These are phyloP conservation scores for Pythium dissimile DNA, from an alignment of 352 stramenopile species.

Conservation along the genomic window DNA sequence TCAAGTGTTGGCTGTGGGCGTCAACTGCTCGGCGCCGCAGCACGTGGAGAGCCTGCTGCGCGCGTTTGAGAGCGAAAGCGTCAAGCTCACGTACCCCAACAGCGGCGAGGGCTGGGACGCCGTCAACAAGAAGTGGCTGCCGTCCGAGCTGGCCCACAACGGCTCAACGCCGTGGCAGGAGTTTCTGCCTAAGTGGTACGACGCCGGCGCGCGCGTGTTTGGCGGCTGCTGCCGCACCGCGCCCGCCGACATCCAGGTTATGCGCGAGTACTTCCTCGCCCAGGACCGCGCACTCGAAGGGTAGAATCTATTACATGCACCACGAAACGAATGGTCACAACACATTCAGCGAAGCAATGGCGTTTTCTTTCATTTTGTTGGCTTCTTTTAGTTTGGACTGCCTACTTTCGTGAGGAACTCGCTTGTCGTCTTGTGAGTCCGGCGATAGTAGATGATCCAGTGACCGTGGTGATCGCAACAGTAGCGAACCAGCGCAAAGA, in stretches of 20 bases:
- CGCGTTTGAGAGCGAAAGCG: slow-evolving; percentile 37
- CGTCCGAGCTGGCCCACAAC: slow-evolving; percentile 26
- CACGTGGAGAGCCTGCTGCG: slow-evolving; percentile 64
- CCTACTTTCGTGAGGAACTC: too few species aligned
- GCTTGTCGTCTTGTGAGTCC: too few species aligned
- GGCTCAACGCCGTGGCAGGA: slow-evolving; percentile 48
- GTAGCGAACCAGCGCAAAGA: too few species aligned
- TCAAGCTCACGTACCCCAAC: slow-evolving; percentile 83
- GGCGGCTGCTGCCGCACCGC: slow-evolving; percentile 82
- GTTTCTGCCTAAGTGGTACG: slow-evolving; percentile 60
- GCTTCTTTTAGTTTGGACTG: too few species aligned
- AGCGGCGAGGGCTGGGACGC: slow-evolving; percentile 81
- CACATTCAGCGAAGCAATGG: too few species aligned
- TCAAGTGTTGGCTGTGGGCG: slow-evolving; percentile 67
- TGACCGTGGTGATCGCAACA: too few species aligned
- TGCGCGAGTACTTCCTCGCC: slow-evolving; percentile 48
- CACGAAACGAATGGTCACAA: too few species aligned
- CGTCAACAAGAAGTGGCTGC: slow-evolving; percentile 68
- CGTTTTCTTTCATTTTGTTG: too few species aligned
- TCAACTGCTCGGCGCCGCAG: slow-evolving; percentile 84
- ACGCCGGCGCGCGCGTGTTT: slow-evolving; percentile 69
- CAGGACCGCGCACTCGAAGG: slow-evolving; percentile 9
- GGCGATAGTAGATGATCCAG: too few species aligned
- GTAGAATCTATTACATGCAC: too few species aligned
- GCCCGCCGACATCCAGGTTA: slow-evolving; percentile 60